Percentiles rank a stretch among this genome's conserved stretches.
Conservation (phyloP, 2,329 filamentous ascomycete species). For the Neonectria magnoliae region DNA sequence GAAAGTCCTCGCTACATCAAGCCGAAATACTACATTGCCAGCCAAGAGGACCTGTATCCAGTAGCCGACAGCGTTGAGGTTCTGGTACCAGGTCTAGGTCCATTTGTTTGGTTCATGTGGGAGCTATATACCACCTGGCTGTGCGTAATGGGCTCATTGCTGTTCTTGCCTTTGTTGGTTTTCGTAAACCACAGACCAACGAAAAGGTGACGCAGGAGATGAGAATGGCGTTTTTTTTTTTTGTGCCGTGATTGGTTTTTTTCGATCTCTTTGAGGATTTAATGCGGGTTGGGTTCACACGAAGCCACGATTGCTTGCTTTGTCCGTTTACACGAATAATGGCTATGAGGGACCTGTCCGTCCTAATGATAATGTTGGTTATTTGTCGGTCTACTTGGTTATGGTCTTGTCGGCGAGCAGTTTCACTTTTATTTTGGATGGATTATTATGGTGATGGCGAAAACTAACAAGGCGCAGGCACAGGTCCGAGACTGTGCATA, state of each 20-base stretch:
- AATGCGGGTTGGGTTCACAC: neutral
- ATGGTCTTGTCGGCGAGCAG: neutral
- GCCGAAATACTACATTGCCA: conserved; percentile 73
- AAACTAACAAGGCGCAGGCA: no score
- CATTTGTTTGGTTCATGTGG: conserved; percentile 64
- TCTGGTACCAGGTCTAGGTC: conserved; percentile 67
- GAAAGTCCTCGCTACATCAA: conserved; percentile 32
- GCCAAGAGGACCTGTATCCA: conserved; percentile 86
- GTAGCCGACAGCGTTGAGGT: conserved; percentile 80
- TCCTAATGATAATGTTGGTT: neutral
- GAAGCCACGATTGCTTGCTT: no score
- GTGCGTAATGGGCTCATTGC: conserved; percentile 68
- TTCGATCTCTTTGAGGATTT: no score
- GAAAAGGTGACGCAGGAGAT: conserved; percentile 2
- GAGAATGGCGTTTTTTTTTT: no score
- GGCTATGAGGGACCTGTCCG: neutral
- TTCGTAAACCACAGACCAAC: conserved; percentile 41
- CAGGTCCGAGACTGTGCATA: no score
- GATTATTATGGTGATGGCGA: neutral
- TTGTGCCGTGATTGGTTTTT: neutral
- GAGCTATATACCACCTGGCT: conserved; percentile 72
- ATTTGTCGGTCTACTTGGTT: neutral
- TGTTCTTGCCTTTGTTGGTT: conserved; percentile 51
- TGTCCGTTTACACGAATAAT: neutral
- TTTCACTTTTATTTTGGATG: neutral